Percentiles rank a stretch among this genome's conserved stretches.
phyloP scores from a whole-genome alignment of 768 basidiomycete species.

The Tylopilus rubrobrunneus region DNA sequence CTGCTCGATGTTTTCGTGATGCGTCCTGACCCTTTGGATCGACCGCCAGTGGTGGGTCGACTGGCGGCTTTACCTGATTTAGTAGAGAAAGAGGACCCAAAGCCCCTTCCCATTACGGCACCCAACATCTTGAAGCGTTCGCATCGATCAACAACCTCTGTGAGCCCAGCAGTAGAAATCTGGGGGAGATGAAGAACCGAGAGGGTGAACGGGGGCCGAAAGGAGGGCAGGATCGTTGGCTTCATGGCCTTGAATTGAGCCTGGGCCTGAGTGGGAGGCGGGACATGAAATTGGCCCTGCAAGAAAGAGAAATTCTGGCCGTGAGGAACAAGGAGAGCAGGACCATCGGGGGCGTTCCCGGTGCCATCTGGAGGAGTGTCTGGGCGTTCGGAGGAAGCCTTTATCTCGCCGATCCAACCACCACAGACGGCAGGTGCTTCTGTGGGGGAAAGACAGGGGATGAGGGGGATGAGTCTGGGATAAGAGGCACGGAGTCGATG shows the following conservation, averaged over 20 bases:
- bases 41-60: background rate
- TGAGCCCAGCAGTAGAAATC: slow-evolving; percentile 18
- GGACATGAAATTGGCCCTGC: slow-evolving; percentile 2
- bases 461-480: slow-evolving; percentile 16
- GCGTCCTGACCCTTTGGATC: background rate
- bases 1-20: background rate
- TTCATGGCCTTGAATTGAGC: background rate
- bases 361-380: background rate
- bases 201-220: slow-evolving; percentile 28
- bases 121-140: slow-evolving; percentile 15
- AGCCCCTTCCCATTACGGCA: slow-evolving; percentile 12
- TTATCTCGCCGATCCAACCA: slow-evolving; percentile 35
- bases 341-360: background rate
- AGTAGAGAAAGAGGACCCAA: background rate
- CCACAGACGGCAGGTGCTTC: slow-evolving; percentile 28
- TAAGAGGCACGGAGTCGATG: slow-evolving; percentile 43
- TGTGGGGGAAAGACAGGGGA: slow-evolving; percentile 27
- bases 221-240: slow-evolving; percentile 17
- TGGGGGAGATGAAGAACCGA: slow-evolving; percentile 20
- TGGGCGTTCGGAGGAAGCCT: slow-evolving; percentile 14
- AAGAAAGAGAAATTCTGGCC: slow-evolving; percentile 9
- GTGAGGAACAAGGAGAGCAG: background rate
- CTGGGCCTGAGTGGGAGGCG: slow-evolving; percentile 2
- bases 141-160: slow-evolving; percentile 22
- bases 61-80: background rate